Percentiles rank a stretch among this genome's conserved stretches.
These are phyloP conservation scores for Cnidoscolus chayamansa DNA, from an alignment of 441 rosid species.

Conservation along the genomic window DNA sequence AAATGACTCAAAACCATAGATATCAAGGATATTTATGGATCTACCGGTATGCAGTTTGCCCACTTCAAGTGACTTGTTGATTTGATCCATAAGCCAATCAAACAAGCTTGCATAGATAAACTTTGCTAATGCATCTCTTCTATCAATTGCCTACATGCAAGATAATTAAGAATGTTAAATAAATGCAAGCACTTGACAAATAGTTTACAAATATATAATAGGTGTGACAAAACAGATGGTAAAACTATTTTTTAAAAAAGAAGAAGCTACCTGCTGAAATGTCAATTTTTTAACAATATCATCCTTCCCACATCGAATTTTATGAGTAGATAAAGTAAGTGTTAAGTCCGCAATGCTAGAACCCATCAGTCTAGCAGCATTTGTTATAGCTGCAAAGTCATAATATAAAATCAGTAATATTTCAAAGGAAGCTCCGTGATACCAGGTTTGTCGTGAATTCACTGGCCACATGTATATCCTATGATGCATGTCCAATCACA, in stretches of 20 bases:
- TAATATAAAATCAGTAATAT: constrained; percentile 9
- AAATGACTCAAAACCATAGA: constrained; percentile 91
- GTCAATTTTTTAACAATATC: constrained; percentile 65
- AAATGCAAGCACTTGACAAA: not conserved
- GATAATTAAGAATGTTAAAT: not conserved
- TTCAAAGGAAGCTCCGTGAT: constrained; percentile 1
- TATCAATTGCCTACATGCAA: constrained; percentile 66
- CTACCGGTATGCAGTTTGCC: constrained; percentile 52
- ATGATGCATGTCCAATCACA: constrained; percentile 3
- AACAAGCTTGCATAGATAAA: constrained; percentile 79
- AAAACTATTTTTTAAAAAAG: constrained; percentile 1
- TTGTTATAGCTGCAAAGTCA: constrained; percentile 60
- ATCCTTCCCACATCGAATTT: constrained; percentile 70
- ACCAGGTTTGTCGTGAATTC: not conserved
- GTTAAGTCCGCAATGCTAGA: constrained; percentile 57
- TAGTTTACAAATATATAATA: not conserved
- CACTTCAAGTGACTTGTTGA: constrained; percentile 64
- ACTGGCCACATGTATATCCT: constrained; percentile 1
- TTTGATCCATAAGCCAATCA: constrained; percentile 83
- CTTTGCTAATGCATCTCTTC: constrained; percentile 87
- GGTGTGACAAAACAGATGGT: not conserved
- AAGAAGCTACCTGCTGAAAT: constrained; percentile 63
- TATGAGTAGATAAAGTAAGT: constrained; percentile 64
- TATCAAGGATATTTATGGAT: constrained; percentile 91
- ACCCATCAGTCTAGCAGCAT: constrained; percentile 69